phyloP scores from a whole-genome alignment of 768 basidiomycete species.

The Tremella yokohamensis region DNA sequence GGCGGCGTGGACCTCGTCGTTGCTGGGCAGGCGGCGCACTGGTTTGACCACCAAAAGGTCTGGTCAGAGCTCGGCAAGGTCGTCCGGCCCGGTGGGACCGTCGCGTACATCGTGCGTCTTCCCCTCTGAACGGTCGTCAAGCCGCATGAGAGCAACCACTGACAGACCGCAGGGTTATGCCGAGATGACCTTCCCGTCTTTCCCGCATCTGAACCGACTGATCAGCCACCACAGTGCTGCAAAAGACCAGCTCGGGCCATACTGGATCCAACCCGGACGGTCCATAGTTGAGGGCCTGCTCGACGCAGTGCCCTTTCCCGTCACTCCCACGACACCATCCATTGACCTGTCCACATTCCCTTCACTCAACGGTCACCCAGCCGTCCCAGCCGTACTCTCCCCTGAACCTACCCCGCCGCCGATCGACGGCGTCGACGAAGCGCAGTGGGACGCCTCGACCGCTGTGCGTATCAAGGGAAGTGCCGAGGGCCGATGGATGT shows the following conservation, averaged over 20 bases:
- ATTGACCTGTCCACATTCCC: constrained; percentile 13
- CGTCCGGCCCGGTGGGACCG: constrained; percentile 62
- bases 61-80: constrained; percentile 68
- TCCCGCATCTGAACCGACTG: constrained; percentile 60
- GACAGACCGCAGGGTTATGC: constrained; percentile 55
- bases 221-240: constrained; percentile 53
- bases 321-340: background rate
- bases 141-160: too few relatives aligned
- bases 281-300: constrained; percentile 70
- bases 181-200: constrained; percentile 65
- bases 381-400: background rate
- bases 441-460: constrained; percentile 31
- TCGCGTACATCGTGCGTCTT: constrained; percentile 66
- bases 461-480: constrained; percentile 46
- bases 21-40: constrained; percentile 76
- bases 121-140: too few relatives aligned
- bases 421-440: background rate
- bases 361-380: background rate
- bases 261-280: constrained; percentile 73
- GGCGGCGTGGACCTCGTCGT: constrained; percentile 65
- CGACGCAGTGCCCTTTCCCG: constrained; percentile 59
- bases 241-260: constrained; percentile 59
- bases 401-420: background rate
- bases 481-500: constrained; percentile 57
- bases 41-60: constrained; percentile 70